These are phyloP conservation scores for Plasmodium adleri DNA, from an alignment of 169 alveolate species.

Conservation along the genomic window DNA sequence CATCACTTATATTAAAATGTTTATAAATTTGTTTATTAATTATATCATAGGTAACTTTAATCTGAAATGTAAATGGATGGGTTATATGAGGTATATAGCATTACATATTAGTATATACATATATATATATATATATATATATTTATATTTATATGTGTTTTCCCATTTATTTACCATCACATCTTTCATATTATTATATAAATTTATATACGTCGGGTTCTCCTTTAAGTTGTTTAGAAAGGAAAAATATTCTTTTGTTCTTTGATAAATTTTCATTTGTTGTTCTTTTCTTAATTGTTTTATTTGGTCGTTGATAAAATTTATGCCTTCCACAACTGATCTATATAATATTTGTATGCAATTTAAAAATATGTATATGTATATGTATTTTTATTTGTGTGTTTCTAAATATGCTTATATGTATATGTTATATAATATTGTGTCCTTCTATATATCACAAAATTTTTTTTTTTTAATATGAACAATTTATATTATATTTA, in stretches of 20 bases:
- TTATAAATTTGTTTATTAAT: slow-evolving; percentile 36
- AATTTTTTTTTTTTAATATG: too few species aligned
- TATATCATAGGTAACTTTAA: slow-evolving; percentile 32
- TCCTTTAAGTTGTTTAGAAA: slow-evolving; percentile 51
- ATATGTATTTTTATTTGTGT: too few species aligned
- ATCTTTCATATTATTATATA: slow-evolving; percentile 36
- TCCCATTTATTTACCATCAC: slow-evolving; percentile 24
- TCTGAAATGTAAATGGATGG: slow-evolving; percentile 3
- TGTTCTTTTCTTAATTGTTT: slow-evolving; percentile 28
- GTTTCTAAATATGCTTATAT: too few species aligned
- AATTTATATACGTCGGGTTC: slow-evolving; percentile 20
- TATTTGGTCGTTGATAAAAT: slow-evolving; percentile 30
- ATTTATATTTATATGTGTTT: too few species aligned
- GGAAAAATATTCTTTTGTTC: slow-evolving; percentile 32
- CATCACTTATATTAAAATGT: slow-evolving; percentile 46
- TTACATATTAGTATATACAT: too few species aligned
- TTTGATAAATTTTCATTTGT: slow-evolving; percentile 54
- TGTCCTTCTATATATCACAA: too few species aligned
- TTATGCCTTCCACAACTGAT: slow-evolving; percentile 38
- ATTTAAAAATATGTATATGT: too few species aligned
- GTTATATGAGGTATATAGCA: too few species aligned
- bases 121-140: too few species aligned
- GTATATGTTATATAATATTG: too few species aligned
- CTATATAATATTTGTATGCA: not conserved
- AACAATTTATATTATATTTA: not conserved